Evolutionary conservation across 1,284 basidiomycete genomes (phyloP).

Genomic region (Cystobasidium slooffiae): DNA sequence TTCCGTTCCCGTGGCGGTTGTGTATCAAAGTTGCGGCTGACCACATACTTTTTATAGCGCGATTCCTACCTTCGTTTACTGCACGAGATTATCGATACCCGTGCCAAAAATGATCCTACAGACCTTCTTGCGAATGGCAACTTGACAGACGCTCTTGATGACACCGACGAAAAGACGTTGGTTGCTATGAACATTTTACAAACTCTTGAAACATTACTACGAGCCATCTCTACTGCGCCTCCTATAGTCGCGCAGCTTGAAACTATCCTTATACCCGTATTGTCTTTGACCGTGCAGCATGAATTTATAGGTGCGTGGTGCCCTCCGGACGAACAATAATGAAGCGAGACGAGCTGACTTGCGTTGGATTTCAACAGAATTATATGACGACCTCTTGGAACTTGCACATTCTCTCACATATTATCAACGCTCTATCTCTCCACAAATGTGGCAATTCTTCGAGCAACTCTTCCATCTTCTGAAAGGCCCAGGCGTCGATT

Average conservation of each 20-base stretch:
- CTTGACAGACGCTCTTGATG: conserved; percentile 36
- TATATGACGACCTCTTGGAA: conserved; percentile 87
- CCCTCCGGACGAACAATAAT: background rate
- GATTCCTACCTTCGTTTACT: conserved; percentile 80
- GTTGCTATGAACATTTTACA: conserved; percentile 57
- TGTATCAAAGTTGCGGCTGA: no score
- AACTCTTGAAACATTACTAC: conserved; percentile 62
- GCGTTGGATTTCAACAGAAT: conserved; percentile 61
- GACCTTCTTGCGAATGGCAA: conserved; percentile 42
- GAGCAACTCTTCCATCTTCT: conserved; percentile 82
- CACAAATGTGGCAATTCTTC: conserved; percentile 84
- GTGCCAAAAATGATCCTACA: conserved; percentile 57
- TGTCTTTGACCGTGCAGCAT: conserved; percentile 69
- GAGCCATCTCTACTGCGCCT: conserved; percentile 71
- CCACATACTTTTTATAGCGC: conserved; percentile 61
- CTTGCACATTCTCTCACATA: conserved; percentile 83
- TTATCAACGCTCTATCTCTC: conserved; percentile 74
- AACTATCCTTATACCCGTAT: conserved; percentile 76
- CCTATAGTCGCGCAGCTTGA: conserved; percentile 81
- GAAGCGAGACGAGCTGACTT: conserved; percentile 34
- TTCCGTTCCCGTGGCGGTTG: no score
- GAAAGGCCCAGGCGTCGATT: conserved; percentile 81
- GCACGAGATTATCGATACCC: conserved; percentile 63
- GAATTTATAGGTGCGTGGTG: conserved; percentile 59
- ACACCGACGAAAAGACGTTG: conserved; percentile 52